A percentile compares a stretch with the other conserved stretches of the same genome.
Evolutionary conservation across 179 eudicot genomes (phyloP).

Genomic region (Silene vulgaris): DNA sequence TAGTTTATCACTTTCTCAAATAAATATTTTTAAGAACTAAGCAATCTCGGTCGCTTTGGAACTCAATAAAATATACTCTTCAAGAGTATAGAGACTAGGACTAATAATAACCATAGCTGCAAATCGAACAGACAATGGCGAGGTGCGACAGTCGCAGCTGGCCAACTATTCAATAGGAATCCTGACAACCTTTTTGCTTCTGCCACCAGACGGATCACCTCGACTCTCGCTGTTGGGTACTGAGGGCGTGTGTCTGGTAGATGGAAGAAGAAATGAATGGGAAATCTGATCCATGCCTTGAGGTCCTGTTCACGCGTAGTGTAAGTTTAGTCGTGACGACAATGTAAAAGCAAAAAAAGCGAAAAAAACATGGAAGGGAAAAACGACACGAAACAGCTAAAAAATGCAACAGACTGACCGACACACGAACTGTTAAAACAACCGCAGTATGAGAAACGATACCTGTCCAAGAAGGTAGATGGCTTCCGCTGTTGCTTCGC

Average conservation of each 20-base stretch:
- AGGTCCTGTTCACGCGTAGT: constrained; percentile 29
- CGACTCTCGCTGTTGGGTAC: constrained; percentile 15
- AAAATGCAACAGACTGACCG: background rate
- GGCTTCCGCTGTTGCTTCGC: constrained; percentile 46
- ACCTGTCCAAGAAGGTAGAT: constrained; percentile 38
- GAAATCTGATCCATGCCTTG: constrained; percentile 19
- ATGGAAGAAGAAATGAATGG: constrained; percentile 27
- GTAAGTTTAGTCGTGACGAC: background rate
- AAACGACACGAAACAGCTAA: no score
- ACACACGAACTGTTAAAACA: no score
- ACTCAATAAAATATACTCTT: background rate
- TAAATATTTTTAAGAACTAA: no score
- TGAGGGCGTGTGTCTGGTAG: constrained; percentile 16
- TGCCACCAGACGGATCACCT: constrained; percentile 22
- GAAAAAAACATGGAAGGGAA: no score
- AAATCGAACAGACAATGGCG: background rate
- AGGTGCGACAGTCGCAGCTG: background rate
- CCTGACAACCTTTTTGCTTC: constrained; percentile 43
- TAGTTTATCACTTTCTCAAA: background rate
- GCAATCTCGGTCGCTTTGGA: background rate
- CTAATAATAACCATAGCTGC: background rate
- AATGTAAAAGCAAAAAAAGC: no score
- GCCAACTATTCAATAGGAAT: constrained; percentile 41
- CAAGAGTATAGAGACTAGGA: no score
- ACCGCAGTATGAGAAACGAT: background rate